Conservation (phyloP, 257 asterid genomes). For the Nyctanthes arbortristis region DNA sequence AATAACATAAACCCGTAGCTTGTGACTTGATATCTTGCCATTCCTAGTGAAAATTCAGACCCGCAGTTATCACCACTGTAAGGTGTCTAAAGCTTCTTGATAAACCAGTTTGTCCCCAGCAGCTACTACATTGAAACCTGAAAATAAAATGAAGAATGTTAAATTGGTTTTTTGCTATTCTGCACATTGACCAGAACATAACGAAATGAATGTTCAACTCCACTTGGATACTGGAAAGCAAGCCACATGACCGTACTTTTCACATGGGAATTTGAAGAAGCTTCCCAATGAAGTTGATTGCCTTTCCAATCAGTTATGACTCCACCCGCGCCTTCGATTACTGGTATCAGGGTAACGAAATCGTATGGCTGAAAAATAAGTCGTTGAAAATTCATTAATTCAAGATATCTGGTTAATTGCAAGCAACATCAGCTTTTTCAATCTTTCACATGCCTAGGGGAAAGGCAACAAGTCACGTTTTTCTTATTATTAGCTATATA, state of each 20-base stretch:
- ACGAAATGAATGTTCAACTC: background rate
- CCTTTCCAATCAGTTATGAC: constrained; percentile 90
- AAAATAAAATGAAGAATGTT: background rate
- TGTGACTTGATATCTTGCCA: background rate
- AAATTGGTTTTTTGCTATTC: no score
- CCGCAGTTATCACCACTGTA: constrained; percentile 51
- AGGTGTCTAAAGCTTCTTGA: constrained; percentile 56
- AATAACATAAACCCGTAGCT: background rate
- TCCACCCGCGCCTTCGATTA: constrained; percentile 97
- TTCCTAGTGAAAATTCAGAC: background rate
- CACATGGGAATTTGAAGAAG: constrained; percentile 63
- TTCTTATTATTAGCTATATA: background rate
- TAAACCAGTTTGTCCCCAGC: constrained; percentile 76
- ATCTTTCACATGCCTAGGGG: constrained; percentile 22
- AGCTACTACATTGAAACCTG: constrained; percentile 88
- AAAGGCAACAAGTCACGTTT: constrained; percentile 7
- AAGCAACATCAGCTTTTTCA: background rate
- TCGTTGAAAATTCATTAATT: background rate
- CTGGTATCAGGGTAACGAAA: constrained; percentile 89
- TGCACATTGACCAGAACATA: background rate
- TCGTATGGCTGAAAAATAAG: constrained; percentile 76
- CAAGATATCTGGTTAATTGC: background rate
- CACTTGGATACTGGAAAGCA: background rate
- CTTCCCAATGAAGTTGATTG: constrained; percentile 69
- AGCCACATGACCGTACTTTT: constrained; percentile 45